These are phyloP conservation scores for Wickerhamiella nectarea DNA, from an alignment of 805 yeast genomes.

Conservation along the genomic window DNA sequence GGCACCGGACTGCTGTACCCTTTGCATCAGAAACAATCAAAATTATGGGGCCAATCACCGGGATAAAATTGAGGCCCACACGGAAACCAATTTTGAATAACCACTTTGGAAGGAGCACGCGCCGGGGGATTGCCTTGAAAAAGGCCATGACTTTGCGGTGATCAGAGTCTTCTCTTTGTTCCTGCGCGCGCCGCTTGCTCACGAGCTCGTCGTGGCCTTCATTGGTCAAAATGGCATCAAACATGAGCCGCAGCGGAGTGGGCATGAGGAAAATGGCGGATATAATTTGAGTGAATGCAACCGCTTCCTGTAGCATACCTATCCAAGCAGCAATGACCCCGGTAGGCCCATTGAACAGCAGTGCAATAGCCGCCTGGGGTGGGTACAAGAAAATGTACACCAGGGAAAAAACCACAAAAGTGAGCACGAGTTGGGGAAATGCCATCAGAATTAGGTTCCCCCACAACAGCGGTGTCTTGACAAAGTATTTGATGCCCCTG, in stretches of 20 bases:
- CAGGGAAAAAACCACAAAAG: conserved; percentile 27
- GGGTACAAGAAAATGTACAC: conserved; percentile 34
- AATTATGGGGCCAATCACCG: conserved; percentile 45
- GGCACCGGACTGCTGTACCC: conserved; percentile 38
- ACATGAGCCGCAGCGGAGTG: conserved; percentile 33
- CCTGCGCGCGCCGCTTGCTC: conserved; percentile 27
- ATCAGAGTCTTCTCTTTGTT: conserved; percentile 23
- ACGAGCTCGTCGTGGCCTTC: conserved; percentile 37
- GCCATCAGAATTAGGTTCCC: conserved; percentile 32
- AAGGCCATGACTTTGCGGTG: conserved; percentile 26
- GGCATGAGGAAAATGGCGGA: conserved; percentile 35
- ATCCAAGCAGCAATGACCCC: conserved; percentile 36
- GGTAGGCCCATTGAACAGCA: conserved; percentile 37
- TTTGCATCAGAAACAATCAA: conserved; percentile 41
- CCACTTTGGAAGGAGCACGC: conserved; percentile 31
- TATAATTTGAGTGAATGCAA: conserved; percentile 31
- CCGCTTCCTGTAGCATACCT: conserved; percentile 32
- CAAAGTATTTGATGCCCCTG: conserved; percentile 33
- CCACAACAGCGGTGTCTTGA: conserved; percentile 34
- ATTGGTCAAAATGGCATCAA: conserved; percentile 34
- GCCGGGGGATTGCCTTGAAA: conserved; percentile 28
- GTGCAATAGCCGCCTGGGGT: conserved; percentile 30
- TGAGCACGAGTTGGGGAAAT: conserved; percentile 34
- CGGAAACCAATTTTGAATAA: conserved; percentile 27
- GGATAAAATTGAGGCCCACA: conserved; percentile 35